Conservation (phyloP, 2,329 filamentous ascomycete genomes). For the Cercospora zeina region DNA sequence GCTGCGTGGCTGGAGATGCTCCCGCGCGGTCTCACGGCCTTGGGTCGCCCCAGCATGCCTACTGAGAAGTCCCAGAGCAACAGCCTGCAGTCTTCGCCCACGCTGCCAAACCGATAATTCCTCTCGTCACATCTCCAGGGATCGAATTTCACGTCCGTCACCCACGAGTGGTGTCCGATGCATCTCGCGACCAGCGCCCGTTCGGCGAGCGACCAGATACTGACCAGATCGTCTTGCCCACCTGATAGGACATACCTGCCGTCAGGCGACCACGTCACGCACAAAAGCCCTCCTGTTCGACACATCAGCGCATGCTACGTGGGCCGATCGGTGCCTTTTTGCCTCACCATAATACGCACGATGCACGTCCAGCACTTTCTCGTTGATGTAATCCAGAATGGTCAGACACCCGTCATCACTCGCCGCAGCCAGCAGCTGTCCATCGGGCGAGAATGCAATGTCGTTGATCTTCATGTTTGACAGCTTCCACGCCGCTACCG, state of each 20-base stretch:
- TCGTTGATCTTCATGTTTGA: constrained; percentile 88
- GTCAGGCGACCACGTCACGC: constrained; percentile 96
- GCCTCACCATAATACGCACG: constrained; percentile 78
- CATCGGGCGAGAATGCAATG: constrained; percentile 89
- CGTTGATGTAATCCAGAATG: constrained; percentile 87
- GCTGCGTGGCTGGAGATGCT: constrained; percentile 57
- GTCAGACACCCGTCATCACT: constrained; percentile 87
- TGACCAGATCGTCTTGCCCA: constrained; percentile 92
- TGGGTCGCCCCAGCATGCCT: constrained; percentile 90
- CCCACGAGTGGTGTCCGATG: constrained; percentile 94
- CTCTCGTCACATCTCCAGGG: constrained; percentile 95
- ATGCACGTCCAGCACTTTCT: constrained; percentile 84
- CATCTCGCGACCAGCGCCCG: constrained; percentile 84
- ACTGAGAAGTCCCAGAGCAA: constrained; percentile 97
- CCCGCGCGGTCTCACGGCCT: constrained; percentile 60
- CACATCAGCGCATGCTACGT: neutral
- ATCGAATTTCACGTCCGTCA: constrained; percentile 89
- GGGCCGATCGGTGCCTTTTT: too few species aligned
- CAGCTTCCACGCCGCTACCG: constrained; percentile 87
- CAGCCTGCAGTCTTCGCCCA: constrained; percentile 88
- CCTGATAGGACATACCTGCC: constrained; percentile 94
- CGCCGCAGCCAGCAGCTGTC: constrained; percentile 81
- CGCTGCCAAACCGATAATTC: constrained; percentile 93
- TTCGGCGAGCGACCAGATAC: constrained; percentile 90
- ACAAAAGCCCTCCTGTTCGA: constrained; percentile 64